Conservation (phyloP, 208 protist genomes). For the Leishmania arabica region DNA sequence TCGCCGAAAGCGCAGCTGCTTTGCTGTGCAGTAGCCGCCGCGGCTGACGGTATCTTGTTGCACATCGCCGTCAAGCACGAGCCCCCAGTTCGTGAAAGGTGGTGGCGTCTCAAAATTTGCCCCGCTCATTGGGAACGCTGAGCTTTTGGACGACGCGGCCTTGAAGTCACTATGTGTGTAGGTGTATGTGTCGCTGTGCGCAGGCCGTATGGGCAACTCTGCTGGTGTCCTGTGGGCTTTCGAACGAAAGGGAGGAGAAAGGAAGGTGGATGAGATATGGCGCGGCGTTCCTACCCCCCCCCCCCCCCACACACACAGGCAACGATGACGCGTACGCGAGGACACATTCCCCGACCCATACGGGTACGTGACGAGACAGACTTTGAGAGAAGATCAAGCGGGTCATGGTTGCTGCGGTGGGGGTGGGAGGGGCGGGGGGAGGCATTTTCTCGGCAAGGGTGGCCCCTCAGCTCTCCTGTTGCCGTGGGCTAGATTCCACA, state of each 20-base stretch:
- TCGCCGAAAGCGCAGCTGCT: neutral
- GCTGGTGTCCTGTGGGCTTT: neutral
- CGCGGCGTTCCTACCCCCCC: neutral
- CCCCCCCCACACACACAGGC: neutral
- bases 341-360: neutral
- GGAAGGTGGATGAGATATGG: neutral
- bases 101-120: neutral
- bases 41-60: neutral
- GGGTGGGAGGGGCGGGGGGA: neutral
- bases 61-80: constrained; percentile 16
- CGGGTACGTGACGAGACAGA: neutral
- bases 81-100: constrained; percentile 4
- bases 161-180: neutral
- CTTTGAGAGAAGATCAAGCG: neutral
- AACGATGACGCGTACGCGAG: neutral
- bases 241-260: neutral
- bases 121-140: neutral
- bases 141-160: neutral
- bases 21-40: neutral
- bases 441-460: neutral
- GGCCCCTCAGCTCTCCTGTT: neutral
- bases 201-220: neutral
- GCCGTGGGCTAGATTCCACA: neutral
- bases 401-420: neutral
- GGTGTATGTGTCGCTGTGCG: neutral